A percentile compares a stretch with the other conserved stretches of the same genome.
These are phyloP conservation scores for Plantago ovata DNA, from an alignment of 257 asterid species.

Conservation along the genomic window DNA sequence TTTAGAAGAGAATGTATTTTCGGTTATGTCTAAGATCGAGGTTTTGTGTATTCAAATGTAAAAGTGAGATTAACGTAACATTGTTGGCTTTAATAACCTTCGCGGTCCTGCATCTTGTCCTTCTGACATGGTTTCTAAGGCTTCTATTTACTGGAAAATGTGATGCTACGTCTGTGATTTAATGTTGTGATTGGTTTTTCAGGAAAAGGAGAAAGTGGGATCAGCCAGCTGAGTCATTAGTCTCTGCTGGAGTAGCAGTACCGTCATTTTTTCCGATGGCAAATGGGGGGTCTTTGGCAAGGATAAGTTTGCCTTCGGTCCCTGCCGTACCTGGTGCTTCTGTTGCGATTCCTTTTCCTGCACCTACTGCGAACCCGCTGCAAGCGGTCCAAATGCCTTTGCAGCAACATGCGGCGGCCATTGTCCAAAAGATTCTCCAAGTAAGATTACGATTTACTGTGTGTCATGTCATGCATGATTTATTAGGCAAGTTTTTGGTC, in stretches of 20 bases:
- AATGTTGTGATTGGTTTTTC: slow-evolving; percentile 13
- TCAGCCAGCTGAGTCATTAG: slow-evolving; percentile 77
- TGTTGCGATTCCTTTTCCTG: slow-evolving; percentile 42
- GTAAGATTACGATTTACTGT: slow-evolving; percentile 28
- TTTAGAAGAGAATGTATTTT: neutral
- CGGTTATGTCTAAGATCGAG: neutral
- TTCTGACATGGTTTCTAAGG: neutral
- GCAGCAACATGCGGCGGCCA: slow-evolving; percentile 74
- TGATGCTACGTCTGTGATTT: no score
- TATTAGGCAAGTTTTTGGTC: neutral
- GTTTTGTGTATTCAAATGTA: neutral
- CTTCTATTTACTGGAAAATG: slow-evolving; percentile 22
- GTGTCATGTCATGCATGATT: neutral
- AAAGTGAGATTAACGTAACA: neutral
- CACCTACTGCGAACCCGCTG: slow-evolving; percentile 29
- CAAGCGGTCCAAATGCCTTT: slow-evolving; percentile 47
- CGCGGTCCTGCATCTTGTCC: no score
- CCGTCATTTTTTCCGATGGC: slow-evolving; percentile 55
- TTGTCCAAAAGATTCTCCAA: slow-evolving; percentile 65
- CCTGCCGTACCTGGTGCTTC: slow-evolving; percentile 41
- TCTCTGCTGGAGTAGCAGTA: slow-evolving; percentile 49
- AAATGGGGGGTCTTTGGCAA: slow-evolving; percentile 46
- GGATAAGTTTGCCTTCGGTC: slow-evolving; percentile 40
- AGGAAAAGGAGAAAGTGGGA: slow-evolving; percentile 97
- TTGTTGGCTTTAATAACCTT: no score